Evolutionary conservation across 495 filamentous ascomycete genomes (phyloP), one percentile per base, ranked within the genome.

Genomic region (Trichoderma erinaceum): DNA sequence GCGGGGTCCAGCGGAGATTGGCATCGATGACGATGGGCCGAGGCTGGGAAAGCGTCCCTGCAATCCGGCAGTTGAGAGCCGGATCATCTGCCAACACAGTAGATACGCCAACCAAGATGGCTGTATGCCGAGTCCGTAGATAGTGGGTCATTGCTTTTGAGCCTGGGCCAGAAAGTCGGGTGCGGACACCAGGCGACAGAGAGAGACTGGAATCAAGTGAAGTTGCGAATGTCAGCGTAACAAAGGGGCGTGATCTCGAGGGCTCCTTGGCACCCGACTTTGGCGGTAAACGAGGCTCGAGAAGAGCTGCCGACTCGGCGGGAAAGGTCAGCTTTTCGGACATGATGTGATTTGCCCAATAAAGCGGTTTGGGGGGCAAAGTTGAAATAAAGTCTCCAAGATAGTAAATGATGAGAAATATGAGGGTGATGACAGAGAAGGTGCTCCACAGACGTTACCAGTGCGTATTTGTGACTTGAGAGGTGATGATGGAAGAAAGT

Each of bases 131-230:
- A 7, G 87, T 86, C 67, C 93, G 90, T 21, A 98, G 83, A 75
- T 89, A 92, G 75, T 98, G 93, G 0, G 93, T 97, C 89, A 98
- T 92, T 65, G 89, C 83, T 75, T 97, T 97, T 16, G 92, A 88
- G 70, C 87, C 81, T 1, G 87, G 86, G 32, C 93, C 92, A 8
- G 93, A 97, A 6, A 97, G 85, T 0, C 83, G 78, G 2, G 93
- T 97, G 70, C 88, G 90, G 69, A 85, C 82, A 18, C 92, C 92
- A 0, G 91, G 90, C 0, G 86, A 80, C 16, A 94, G 82, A 12
- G 92, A 85, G 66, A 98, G 80, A 56, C 86, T 84, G 12, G 88
- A 89, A 76, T 97, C 93, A 74, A 97, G 88, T 6, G 93, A 96
- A n/a, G 87, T 86, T 32, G 94, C 93, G 75, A 90, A 97, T 43